phyloP scores from a whole-genome alignment of 2,329 filamentous ascomycete species.

The Hypoxylon sp. region DNA sequence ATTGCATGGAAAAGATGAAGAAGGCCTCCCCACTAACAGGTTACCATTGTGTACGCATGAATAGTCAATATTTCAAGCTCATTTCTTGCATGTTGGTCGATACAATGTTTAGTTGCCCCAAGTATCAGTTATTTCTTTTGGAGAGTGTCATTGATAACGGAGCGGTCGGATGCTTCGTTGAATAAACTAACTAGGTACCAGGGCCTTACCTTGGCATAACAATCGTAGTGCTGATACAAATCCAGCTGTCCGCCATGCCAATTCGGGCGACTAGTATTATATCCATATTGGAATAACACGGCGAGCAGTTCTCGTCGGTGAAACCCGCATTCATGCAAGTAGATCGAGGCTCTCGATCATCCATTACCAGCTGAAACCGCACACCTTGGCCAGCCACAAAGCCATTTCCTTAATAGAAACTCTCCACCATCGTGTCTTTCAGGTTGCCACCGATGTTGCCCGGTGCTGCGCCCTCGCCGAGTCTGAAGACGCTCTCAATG shows the following conservation, averaged over 20 bases:
- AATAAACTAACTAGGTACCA: constrained; percentile 33
- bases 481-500: constrained; percentile 93
- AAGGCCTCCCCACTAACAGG: background rate
- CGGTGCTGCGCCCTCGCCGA: constrained; percentile 88
- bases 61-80: background rate
- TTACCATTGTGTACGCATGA: background rate
- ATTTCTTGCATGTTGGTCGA: background rate
- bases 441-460: constrained; percentile 84
- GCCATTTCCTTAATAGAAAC: constrained; percentile 81
- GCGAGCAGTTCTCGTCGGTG: constrained; percentile 13
- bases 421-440: constrained; percentile 99
- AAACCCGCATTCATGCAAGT: constrained; percentile 13
- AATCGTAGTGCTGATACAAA: constrained; percentile 18
- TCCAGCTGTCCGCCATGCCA: constrained; percentile 35
- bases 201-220: constrained; percentile 24
- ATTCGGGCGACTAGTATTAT: constrained; percentile 18
- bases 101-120: background rate
- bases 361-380: constrained; percentile 21
- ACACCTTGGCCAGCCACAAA: constrained; percentile 16
- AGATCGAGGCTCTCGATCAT: background rate
- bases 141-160: constrained; percentile 1
- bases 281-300: constrained; percentile 22
- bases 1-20: too few species aligned
- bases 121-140: background rate
- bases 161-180: constrained; percentile 35